These are phyloP conservation scores for Begonia loranthoides DNA, from an alignment of 306 rosid genomes.

Conservation along the genomic window DNA sequence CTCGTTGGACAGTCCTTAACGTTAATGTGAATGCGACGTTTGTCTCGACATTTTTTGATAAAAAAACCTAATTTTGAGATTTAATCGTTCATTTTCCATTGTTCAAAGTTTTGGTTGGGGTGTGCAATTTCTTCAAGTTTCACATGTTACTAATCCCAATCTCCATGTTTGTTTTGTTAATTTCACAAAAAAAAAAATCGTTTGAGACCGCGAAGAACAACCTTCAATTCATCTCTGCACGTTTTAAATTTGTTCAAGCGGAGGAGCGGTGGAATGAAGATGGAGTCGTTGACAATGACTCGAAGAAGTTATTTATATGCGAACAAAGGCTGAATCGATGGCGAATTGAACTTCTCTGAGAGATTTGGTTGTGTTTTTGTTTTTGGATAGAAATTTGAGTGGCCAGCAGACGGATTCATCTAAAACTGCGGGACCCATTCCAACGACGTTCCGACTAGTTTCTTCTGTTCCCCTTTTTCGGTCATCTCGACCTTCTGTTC, in stretches of 20 bases:
- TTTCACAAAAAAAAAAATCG: too few relatives aligned
- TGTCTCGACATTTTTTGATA: too few relatives aligned
- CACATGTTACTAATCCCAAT: too few relatives aligned
- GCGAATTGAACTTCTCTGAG: neutral
- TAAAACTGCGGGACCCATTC: conserved; percentile 1
- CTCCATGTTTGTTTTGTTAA: too few relatives aligned
- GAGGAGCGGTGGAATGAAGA: neutral
- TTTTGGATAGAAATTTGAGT: neutral
- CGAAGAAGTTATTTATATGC: too few relatives aligned
- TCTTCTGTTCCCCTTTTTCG: neutral
- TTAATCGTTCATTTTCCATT: too few relatives aligned
- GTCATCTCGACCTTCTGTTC: neutral
- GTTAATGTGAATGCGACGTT: too few relatives aligned
- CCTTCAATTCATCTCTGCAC: neutral
- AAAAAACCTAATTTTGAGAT: too few relatives aligned
- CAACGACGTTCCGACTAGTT: neutral
- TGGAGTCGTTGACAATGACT: neutral
- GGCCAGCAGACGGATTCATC: neutral
- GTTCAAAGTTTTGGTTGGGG: too few relatives aligned
- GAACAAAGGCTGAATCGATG: neutral
- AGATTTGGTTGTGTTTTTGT: neutral
- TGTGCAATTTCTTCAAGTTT: too few relatives aligned
- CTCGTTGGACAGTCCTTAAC: too few relatives aligned
- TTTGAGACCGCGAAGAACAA: neutral
- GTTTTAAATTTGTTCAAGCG: neutral